Conservation (phyloP, 371 early-diverging fungal species). For the Actinomortierella wolfii region DNA sequence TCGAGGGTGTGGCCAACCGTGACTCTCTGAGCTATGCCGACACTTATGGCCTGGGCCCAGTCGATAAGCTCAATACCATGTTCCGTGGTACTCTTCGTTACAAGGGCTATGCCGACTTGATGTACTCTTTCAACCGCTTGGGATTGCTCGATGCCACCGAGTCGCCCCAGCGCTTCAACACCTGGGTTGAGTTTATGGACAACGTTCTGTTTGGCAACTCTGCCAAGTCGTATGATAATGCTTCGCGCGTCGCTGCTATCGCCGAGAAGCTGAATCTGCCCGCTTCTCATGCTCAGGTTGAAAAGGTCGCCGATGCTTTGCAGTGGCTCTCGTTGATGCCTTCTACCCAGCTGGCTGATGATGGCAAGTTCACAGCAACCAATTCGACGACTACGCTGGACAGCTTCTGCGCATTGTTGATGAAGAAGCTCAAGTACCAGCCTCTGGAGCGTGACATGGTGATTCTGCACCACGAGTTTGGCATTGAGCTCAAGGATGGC, state of each 20-base stretch:
- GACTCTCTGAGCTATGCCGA: constrained; percentile 74
- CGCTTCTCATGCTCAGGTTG: constrained; percentile 48
- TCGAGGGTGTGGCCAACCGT: constrained; percentile 88
- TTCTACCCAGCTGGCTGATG: constrained; percentile 3
- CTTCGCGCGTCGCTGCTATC: constrained; percentile 45
- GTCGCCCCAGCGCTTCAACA: constrained; percentile 35
- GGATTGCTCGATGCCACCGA: constrained; percentile 54
- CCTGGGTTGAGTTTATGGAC: constrained; percentile 56
- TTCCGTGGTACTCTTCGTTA: constrained; percentile 88
- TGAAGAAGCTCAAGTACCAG: constrained; percentile 71
- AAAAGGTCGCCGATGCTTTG: constrained; percentile 49
- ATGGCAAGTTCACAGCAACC: constrained; percentile 26
- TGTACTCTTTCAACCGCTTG: constrained; percentile 63
- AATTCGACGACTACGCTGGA: constrained; percentile 61
- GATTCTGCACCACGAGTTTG: constrained; percentile 87
- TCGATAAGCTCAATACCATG: constrained; percentile 77
- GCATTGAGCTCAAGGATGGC: constrained; percentile 61
- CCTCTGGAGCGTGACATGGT: constrained; percentile 86
- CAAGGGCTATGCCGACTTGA: constrained; percentile 71
- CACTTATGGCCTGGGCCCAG: constrained; percentile 66
- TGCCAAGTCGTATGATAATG: constrained; percentile 17
- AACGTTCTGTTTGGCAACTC: constrained; percentile 30
- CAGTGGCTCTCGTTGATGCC: constrained; percentile 42
- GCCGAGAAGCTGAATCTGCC: constrained; percentile 52
- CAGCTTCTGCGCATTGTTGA: constrained; percentile 75